Conservation (phyloP, 2,329 filamentous ascomycete species). For the Davidsoniella eucalypti region DNA sequence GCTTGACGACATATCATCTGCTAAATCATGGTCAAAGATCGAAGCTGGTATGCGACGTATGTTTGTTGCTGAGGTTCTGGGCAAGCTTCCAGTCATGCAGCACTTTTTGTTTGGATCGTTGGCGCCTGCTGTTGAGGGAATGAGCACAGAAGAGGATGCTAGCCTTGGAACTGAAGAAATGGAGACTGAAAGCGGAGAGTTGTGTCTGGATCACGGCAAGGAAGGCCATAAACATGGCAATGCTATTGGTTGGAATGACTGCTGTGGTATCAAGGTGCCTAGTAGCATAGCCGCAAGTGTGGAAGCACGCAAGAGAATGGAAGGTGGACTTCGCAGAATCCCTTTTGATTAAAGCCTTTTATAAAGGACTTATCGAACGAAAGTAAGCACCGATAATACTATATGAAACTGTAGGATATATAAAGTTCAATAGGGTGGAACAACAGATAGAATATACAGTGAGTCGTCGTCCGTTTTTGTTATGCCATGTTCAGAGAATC, state of each 20-base stretch:
- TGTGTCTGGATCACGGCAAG: conserved; percentile 35
- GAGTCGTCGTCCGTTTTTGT: background rate
- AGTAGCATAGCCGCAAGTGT: conserved; percentile 82
- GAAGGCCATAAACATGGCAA: conserved; percentile 43
- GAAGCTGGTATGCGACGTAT: conserved; percentile 92
- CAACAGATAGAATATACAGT: background rate
- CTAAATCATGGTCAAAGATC: conserved; percentile 81
- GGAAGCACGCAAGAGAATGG: conserved; percentile 64
- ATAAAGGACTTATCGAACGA: background rate
- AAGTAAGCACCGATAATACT: background rate
- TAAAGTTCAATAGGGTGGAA: background rate
- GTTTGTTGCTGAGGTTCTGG: conserved; percentile 84
- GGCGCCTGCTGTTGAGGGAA: conserved; percentile 62
- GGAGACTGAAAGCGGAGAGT: conserved; percentile 39
- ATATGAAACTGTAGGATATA: background rate
- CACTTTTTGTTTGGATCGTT: conserved; percentile 89
- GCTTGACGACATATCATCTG: conserved; percentile 90
- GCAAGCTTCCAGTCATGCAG: conserved; percentile 94
- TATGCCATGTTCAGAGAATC: conserved; percentile 12
- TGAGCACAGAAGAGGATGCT: conserved; percentile 49
- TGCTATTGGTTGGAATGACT: conserved; percentile 73
- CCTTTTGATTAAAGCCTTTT: conserved; percentile 51
- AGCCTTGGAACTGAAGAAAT: conserved; percentile 30
- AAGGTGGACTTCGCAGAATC: conserved; percentile 49
- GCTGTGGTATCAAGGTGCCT: conserved; percentile 93